Base-by-base conservation (phyloP, 768 basidiomycete species). In the Lentinula edodes region DNA sequence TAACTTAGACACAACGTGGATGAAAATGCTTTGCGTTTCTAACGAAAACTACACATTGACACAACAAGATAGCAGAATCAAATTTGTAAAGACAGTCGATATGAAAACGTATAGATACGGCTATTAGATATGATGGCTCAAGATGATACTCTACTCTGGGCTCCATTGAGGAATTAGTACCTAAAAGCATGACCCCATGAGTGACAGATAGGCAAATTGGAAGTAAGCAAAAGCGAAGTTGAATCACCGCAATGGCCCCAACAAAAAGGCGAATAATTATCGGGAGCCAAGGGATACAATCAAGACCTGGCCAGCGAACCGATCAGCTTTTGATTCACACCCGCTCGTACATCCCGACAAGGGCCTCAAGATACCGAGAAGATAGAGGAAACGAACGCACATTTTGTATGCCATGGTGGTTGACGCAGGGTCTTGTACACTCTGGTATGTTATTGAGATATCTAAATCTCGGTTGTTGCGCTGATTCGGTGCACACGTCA, bases 401-500 rank as follows among this genome's bases (percentile, higher is more conserved):
- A 94, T 94, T 78, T 91, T 93, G 74, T 92, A 94, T 5, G 88
- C 77, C 66, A 91, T 78, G 36, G 67, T 74, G 67, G 71, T 60
- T 15, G 32, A 2, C 59, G 80, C 75, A 36, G 71, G 71, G 5
- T 75, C 70, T 18, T 69, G 66, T 13, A 68, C 65, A 20, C 81
- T 70, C 68, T 84, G 78, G 78, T 95, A 97, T 59, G 83, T 76
- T 67, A 98, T 83, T 23, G 73, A 73, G 72, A 99, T 98, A 72
- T 98, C 97, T 50, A 99, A 81, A 70, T 99, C 97, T 51, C 97
- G 89, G 72, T 91, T 91, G 77, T 99, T 99, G 66, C 90, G 85
- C 51, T 82, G 80, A 74, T 99, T 99, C 20, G 97, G 97, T 4
- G 88, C 84, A 71, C 95, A 96, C 16, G 81, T 72, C 45, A 99